Conservation (phyloP, 768 basidiomycete genomes). For the Tulasnella sp. region DNA sequence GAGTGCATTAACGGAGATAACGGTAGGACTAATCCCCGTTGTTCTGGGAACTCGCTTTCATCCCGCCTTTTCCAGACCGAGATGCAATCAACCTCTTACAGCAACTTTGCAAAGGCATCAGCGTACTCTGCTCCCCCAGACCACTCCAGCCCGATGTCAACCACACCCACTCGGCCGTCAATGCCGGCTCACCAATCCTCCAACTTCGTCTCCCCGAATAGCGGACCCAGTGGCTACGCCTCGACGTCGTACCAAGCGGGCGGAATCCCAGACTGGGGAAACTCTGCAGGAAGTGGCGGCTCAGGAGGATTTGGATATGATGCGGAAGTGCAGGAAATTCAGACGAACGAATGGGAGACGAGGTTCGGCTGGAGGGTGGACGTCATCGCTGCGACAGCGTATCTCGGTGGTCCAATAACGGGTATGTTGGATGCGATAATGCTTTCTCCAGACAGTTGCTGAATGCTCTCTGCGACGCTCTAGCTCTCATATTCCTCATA, state of each 20-base stretch:
- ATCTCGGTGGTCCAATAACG: conserved; percentile 61
- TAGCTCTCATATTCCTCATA: conserved; percentile 59
- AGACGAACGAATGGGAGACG: conserved; percentile 61
- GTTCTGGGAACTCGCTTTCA: neutral
- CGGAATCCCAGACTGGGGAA: conserved; percentile 49
- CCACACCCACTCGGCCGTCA: conserved; percentile 29
- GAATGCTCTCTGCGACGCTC: conserved; percentile 1
- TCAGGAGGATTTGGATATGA: conserved; percentile 22
- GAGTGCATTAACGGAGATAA: neutral
- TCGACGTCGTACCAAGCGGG: conserved; percentile 61
- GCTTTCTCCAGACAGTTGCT: neutral
- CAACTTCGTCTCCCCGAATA: conserved; percentile 33
- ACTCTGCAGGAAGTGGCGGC: conserved; percentile 35
- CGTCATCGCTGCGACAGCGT: conserved; percentile 53
- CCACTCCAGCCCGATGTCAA: conserved; percentile 25
- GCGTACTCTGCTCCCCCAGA: conserved; percentile 37
- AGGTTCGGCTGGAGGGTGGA: conserved; percentile 60
- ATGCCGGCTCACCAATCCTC: conserved; percentile 25
- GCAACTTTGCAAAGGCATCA: conserved; percentile 19
- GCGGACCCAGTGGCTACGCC: conserved; percentile 12
- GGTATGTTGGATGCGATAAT: conserved; percentile 39
- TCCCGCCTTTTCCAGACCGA: neutral
- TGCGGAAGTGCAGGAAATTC: conserved; percentile 34
- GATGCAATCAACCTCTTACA: conserved; percentile 7
- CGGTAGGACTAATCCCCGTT: neutral